Conservation (phyloP, 495 filamentous ascomycete genomes). For the Cercophora newfieldiana region DNA sequence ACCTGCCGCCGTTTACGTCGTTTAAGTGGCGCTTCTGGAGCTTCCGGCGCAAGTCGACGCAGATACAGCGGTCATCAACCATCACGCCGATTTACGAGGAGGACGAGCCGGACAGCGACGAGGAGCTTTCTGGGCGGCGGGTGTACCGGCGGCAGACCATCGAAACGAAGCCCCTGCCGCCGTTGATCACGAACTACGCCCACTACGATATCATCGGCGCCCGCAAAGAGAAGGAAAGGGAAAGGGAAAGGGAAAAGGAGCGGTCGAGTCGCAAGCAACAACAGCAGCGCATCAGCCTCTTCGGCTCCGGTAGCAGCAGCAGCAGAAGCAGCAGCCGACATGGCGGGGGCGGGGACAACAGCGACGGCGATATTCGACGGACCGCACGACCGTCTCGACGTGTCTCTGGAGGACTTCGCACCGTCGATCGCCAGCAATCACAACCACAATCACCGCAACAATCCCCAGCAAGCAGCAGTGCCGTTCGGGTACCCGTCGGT, state of each 20-base stretch:
- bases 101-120: slow-evolving; percentile 18
- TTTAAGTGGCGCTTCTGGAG: slow-evolving; percentile 21
- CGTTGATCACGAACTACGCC: slow-evolving; percentile 22
- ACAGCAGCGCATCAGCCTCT: slow-evolving; percentile 10
- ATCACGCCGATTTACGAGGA: slow-evolving; percentile 24
- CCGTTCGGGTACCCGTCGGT: slow-evolving; percentile 66
- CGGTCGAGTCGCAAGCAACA: slow-evolving; percentile 3
- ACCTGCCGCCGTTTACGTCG: slow-evolving; percentile 39
- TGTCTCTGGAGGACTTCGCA: slow-evolving; percentile 76
- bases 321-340: slow-evolving; percentile 21
- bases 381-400: slow-evolving; percentile 69
- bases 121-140: slow-evolving; percentile 7
- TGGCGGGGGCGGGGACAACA: slow-evolving; percentile 26
- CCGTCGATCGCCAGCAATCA: slow-evolving; percentile 32
- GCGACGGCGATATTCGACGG: slow-evolving; percentile 53
- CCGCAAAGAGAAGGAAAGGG: slow-evolving; percentile 1
- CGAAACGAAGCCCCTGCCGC: slow-evolving; percentile 26
- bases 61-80: neutral
- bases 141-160: slow-evolving; percentile 21
- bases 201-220: slow-evolving; percentile 11
- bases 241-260: slow-evolving; percentile 16
- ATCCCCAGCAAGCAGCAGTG: slow-evolving; percentile 39
- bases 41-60: slow-evolving; percentile 11
- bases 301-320: slow-evolving; percentile 15
- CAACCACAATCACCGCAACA: slow-evolving; percentile 4